Percentiles rank a stretch among this genome's conserved stretches.
These are phyloP conservation scores for Pseudogymnoascus sp. DNA, from an alignment of 2,329 filamentous ascomycete species.

Conservation along the genomic window DNA sequence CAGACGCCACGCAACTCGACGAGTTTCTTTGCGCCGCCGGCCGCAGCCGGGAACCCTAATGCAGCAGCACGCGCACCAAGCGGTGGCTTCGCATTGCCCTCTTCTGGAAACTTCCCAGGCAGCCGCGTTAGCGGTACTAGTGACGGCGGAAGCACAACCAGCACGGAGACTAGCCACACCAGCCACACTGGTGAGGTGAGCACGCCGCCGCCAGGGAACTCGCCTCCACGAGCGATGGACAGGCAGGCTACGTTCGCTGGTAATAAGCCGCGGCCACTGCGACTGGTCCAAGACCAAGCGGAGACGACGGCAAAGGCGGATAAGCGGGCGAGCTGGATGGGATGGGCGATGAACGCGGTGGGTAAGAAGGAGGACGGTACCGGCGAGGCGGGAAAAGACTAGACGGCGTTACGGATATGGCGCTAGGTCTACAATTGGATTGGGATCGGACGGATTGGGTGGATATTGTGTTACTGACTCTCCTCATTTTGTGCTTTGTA, in stretches of 20 bases:
- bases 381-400: slow-evolving; percentile 9
- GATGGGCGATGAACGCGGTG: slow-evolving; percentile 40
- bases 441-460: background rate
- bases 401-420: slow-evolving; percentile 10
- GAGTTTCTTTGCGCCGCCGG: slow-evolving; percentile 53
- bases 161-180: slow-evolving; percentile 57
- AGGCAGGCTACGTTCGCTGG: slow-evolving; percentile 54
- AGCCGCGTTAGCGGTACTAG: slow-evolving; percentile 42
- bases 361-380: slow-evolving; percentile 23
- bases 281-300: slow-evolving; percentile 74
- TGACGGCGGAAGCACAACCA: background rate
- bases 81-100: slow-evolving; percentile 37
- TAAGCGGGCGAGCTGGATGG: slow-evolving; percentile 60
- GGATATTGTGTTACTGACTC: slow-evolving; percentile 8
- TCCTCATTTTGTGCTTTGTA: slow-evolving; percentile 5
- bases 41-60: slow-evolving; percentile 45
- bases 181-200: slow-evolving; percentile 60
- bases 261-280: slow-evolving; percentile 75
- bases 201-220: slow-evolving; percentile 42
- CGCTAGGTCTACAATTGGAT: slow-evolving; percentile 1
- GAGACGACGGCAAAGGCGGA: slow-evolving; percentile 41
- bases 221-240: slow-evolving; percentile 45
- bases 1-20: slow-evolving; percentile 52
- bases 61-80: slow-evolving; percentile 46
- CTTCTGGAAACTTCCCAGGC: slow-evolving; percentile 61